Conservation (phyloP, 2,329 filamentous ascomycete genomes). For the Cryphonectria radicalis region DNA sequence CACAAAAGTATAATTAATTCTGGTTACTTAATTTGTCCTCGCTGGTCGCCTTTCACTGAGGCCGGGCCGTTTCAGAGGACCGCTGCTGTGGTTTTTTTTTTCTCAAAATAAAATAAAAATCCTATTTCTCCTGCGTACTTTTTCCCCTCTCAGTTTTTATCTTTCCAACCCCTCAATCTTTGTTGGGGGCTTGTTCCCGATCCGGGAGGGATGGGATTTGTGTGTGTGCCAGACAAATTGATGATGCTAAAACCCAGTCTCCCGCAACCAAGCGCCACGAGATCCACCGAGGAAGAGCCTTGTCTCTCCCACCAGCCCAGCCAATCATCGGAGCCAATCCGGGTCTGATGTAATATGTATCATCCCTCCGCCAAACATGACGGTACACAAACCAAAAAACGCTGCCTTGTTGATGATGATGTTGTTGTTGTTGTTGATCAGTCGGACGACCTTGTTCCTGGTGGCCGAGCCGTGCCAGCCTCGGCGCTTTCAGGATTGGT, state of each 20-base stretch:
- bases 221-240: slow-evolving; percentile 3
- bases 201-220: slow-evolving; percentile 8
- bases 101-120: no score
- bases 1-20: neutral
- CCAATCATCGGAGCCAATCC: slow-evolving; percentile 21
- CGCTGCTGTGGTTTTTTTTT: no score
- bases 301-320: neutral
- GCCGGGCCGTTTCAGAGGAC: slow-evolving; percentile 5
- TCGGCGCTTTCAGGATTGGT: slow-evolving; percentile 9
- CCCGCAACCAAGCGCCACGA: slow-evolving; percentile 9
- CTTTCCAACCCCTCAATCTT: neutral
- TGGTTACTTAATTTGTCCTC: neutral
- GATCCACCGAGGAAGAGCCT: slow-evolving; percentile 24
- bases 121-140: neutral
- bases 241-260: slow-evolving; percentile 8
- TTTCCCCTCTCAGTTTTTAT: neutral
- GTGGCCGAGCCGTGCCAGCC: neutral
- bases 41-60: neutral
- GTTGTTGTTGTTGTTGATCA: slow-evolving; percentile 13
- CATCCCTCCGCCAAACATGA: neutral
- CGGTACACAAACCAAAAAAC: neutral
- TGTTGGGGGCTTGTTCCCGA: slow-evolving; percentile 1
- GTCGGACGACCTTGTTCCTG: slow-evolving; percentile 5
- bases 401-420: neutral
- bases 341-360: slow-evolving; percentile 26